Evolutionary conservation across 2,329 filamentous ascomycete genomes (phyloP), one percentile per base, ranked within the genome.

Genomic region (Talaromyces sp.): DNA sequence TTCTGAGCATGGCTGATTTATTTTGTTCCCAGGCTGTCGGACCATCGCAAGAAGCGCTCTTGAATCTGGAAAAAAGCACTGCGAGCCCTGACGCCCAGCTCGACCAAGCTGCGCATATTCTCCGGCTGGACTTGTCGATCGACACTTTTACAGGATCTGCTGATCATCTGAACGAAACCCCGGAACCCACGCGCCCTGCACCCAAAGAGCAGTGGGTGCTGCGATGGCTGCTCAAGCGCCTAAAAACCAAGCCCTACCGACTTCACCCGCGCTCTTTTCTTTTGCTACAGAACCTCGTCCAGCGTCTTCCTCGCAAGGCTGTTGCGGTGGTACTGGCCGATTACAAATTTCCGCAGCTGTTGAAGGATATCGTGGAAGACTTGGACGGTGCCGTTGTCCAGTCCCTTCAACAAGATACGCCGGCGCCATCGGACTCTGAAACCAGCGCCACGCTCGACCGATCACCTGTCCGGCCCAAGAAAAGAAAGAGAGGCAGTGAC

Each of bases 251-350:
- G 66, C 75, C 69, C 54, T 80, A 80, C 59, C 78, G 80, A 57
- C 71, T 75, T 36, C 76, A 79, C 50, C 65, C 72, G n/a, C 68
- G 69, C 53, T 76, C 79, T 33, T 87, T 84, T 68, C 68, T 77
- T 80, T 81, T 85, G 57, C 68, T 90, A 61, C 81, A 85, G 76
- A 86, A 87, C 79, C 78, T 91, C 1, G 80, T 89, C 59, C 86
- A 87, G 68, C 81, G 86, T n/a, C 85, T 94, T 18, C 88, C 90
- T 0, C 78, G 87, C 0, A 87, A 89, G 53, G 87, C 86, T 10
- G 80, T 91, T 28, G 89, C 90, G 8, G 87, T 87, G 62, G 86
- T 89, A 4, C 81, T 96, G 6, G 87, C 85, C 27, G 87, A 92
- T 62, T 82, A 88, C 61, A 83, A 85, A 53, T 91, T 96, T 59